Conservation (phyloP, 139 green algal genomes). For the Gonium pectorale region DNA sequence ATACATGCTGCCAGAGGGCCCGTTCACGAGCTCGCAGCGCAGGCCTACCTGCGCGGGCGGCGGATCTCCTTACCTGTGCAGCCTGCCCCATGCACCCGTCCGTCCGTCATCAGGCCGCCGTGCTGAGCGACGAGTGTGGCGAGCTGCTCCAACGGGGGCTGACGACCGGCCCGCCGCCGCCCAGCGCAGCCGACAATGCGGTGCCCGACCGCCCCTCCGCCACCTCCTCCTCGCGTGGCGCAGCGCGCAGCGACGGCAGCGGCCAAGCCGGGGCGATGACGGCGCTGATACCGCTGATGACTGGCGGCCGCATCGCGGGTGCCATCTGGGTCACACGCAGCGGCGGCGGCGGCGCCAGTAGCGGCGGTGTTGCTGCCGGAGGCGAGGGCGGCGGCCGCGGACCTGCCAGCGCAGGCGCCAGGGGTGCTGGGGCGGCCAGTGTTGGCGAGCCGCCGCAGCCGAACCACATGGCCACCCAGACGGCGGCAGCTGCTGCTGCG, state of each 20-base stretch:
- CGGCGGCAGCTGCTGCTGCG: too few relatives aligned
- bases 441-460: background rate
- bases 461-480: background rate
- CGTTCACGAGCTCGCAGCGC: too few relatives aligned
- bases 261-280: background rate
- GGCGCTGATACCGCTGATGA: constrained; percentile 7
- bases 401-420: background rate
- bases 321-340: background rate
- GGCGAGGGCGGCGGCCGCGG: background rate
- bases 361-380: background rate
- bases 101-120: too few relatives aligned
- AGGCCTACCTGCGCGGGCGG: too few relatives aligned
- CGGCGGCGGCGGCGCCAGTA: background rate
- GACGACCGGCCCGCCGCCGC: too few relatives aligned
- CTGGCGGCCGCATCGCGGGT: background rate
- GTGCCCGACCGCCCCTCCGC: background rate
- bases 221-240: background rate
- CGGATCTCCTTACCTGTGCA: too few relatives aligned
- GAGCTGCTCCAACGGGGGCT: too few relatives aligned
- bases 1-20: too few relatives aligned
- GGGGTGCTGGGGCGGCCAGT: background rate
- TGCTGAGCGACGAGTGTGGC: too few relatives aligned
- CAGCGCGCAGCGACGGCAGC: background rate
- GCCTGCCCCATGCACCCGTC: background rate
- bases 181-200: background rate